A percentile compares a stretch with the other conserved stretches of the same genome.
These are phyloP conservation scores for Arxiozyma slooffiae DNA, from an alignment of 1,139 yeast species.

Conservation along the genomic window DNA sequence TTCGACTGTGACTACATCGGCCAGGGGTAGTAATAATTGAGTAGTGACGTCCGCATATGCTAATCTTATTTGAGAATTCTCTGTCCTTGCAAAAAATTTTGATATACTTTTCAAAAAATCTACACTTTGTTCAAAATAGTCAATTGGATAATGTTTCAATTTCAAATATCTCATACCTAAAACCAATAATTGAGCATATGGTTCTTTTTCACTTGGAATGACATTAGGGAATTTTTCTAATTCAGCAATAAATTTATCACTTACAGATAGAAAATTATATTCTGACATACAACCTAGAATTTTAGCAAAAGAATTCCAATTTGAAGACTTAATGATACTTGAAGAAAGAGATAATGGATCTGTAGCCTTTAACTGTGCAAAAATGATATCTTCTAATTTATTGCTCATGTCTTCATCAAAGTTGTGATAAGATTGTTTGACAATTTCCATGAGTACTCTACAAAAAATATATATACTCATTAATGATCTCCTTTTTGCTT, in stretches of 20 bases:
- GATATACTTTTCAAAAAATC: constrained; percentile 80
- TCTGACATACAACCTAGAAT: constrained; percentile 85
- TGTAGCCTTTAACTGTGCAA: constrained; percentile 77
- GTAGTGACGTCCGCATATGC: constrained; percentile 83
- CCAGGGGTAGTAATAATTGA: constrained; percentile 66
- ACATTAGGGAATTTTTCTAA: constrained; percentile 66
- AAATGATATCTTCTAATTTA: constrained; percentile 85
- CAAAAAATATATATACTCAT: constrained; percentile 87
- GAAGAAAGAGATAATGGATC: constrained; percentile 63
- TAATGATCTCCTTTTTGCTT: constrained; percentile 77
- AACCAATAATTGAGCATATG: constrained; percentile 62
- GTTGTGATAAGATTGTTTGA: constrained; percentile 71
- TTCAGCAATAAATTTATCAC: constrained; percentile 89
- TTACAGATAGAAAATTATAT: constrained; percentile 71
- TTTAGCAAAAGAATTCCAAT: constrained; percentile 89
- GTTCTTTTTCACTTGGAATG: constrained; percentile 52
- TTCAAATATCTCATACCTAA: constrained; percentile 85
- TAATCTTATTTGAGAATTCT: constrained; percentile 50
- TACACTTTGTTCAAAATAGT: constrained; percentile 83
- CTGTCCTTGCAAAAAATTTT: constrained; percentile 64
- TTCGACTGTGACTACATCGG: constrained; percentile 83
- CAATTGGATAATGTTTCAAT: constrained; percentile 76
- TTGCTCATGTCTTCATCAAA: constrained; percentile 75
- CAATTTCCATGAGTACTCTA: constrained; percentile 85
- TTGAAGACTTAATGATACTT: constrained; percentile 72